Conservation (phyloP, 2,329 filamentous ascomycete genomes). For the Didymella pinodella region DNA sequence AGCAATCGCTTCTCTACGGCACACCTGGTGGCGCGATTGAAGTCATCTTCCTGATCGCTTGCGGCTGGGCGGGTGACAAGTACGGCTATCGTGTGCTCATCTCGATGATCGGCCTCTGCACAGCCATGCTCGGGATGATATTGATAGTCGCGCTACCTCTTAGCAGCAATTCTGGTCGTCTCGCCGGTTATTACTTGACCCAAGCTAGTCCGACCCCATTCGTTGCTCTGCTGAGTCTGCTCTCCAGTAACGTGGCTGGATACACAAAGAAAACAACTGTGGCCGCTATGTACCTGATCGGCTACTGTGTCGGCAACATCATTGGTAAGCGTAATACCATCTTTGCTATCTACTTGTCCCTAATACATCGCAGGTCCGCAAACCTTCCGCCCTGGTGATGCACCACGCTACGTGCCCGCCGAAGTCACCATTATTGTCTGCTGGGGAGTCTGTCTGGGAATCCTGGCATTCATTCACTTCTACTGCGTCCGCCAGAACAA, state of each 20-base stretch:
- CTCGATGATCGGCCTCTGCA: conserved; percentile 60
- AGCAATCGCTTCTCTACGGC: conserved; percentile 70
- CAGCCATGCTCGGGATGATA: conserved; percentile 67
- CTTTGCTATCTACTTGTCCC: background rate
- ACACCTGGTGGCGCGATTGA: conserved; percentile 72
- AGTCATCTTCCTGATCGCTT: conserved; percentile 64
- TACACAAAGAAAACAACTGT: conserved; percentile 68
- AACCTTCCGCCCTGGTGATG: conserved; percentile 40
- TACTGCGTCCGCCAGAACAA: conserved; percentile 68
- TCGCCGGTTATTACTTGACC: conserved; percentile 72
- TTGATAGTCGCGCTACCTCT: conserved; percentile 70
- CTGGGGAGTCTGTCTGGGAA: conserved; percentile 61
- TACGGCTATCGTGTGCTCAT: conserved; percentile 66
- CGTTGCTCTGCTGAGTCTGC: conserved; percentile 68
- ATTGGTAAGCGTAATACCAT: conserved; percentile 34
- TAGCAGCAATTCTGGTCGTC: conserved; percentile 64
- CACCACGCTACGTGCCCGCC: conserved; percentile 66
- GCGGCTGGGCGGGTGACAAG: conserved; percentile 64
- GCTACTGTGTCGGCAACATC: conserved; percentile 53
- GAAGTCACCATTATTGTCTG: conserved; percentile 71
- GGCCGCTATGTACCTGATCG: conserved; percentile 59
- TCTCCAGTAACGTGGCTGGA: conserved; percentile 68
- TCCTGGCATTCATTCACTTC: conserved; percentile 68
- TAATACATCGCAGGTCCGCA: conserved; percentile 52
- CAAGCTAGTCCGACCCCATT: conserved; percentile 68